Evolutionary conservation across 176 grass and related monocot genomes (phyloP).

Genomic region (Saccharum spontaneum): DNA sequence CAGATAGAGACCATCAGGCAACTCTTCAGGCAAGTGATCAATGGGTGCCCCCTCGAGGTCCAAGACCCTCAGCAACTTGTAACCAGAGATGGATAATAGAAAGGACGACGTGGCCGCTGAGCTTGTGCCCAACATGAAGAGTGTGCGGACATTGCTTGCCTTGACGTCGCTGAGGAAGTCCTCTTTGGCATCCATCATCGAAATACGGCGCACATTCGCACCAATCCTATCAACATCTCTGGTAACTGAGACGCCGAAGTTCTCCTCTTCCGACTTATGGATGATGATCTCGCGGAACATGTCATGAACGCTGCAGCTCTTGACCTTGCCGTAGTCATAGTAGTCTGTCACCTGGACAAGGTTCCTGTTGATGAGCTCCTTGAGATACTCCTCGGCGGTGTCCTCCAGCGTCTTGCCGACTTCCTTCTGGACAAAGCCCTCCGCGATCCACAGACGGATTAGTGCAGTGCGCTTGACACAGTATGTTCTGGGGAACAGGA

Average conservation of each 20-base stretch:
- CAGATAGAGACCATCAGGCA: conserved; percentile 21
- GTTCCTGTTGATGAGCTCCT: conserved; percentile 28
- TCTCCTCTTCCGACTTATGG: conserved; percentile 29
- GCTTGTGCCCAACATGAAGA: neutral
- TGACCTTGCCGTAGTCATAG: conserved; percentile 30
- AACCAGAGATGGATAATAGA: neutral
- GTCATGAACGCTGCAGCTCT: conserved; percentile 33
- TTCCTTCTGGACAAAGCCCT: conserved; percentile 33
- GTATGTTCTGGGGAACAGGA: conserved; percentile 29
- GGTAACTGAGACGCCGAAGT: conserved; percentile 11
- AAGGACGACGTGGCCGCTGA: neutral
- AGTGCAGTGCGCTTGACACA: conserved; percentile 27
- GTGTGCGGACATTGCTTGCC: neutral
- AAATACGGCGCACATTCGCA: neutral
- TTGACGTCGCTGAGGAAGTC: neutral
- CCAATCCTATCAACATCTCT: neutral
- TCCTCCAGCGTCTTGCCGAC: conserved; percentile 33
- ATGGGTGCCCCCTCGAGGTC: conserved; percentile 31
- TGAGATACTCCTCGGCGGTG: conserved; percentile 21
- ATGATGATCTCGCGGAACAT: conserved; percentile 33
- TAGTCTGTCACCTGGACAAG: conserved; percentile 31
- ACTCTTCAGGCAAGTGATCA: conserved; percentile 24
- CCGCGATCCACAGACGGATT: conserved; percentile 41
- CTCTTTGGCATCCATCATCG: neutral
- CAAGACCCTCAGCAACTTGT: conserved; percentile 35